Evolutionary conservation across 2,329 filamentous ascomycete species (phyloP), one percentile per base, ranked within the genome.

Genomic region (Cryphonectria naterciae): DNA sequence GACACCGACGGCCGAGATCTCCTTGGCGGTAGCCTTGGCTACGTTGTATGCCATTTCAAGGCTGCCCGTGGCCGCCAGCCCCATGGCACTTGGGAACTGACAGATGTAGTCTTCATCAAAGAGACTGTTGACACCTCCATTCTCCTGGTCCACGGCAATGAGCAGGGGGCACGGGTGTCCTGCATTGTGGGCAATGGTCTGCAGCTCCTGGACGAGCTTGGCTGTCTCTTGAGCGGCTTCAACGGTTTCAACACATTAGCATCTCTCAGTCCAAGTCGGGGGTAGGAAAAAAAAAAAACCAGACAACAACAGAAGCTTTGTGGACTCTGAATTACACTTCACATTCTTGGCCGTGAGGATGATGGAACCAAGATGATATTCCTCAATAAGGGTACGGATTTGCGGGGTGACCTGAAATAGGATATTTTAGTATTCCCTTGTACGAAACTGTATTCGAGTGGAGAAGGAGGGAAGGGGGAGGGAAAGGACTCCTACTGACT

Each of bases 71-170:
- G 96, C 96, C n/a, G 95, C 94, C 72, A 98, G 87, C 17, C 95
- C 95, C 95, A 99, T 98, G 73, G 95, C 93, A 77, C 95, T 97
- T 11, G 96, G 96, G 76, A 97, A 99, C 79, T 98, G 96, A 75
- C 94, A 94, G 75, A 98, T 95, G 79, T 95, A 96, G 77, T 96
- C 93, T 76, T 97, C 94, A 79, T 98, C 95, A 77, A 97, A 98
- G 2, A 98, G 87, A 81, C 94, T 97, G 83, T 98, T 98, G 80
- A 98, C 95, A 3, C 95, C 95, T 74, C 96, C 96, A 89, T 99
- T 98, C 80, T 99, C 96, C 79, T 99, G 96, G 78, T 98, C 96
- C 52, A 98, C 85, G 54, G 93, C 95, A 76, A 99, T 98, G 68
- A 97, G 85, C 25, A 99, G 84, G 2, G 96, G 96, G 2, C 95